Percentiles rank a stretch among this genome's conserved stretches.
Evolutionary conservation across 2,329 filamentous ascomycete genomes (phyloP).

Genomic region (Cladorrhinum sp.): DNA sequence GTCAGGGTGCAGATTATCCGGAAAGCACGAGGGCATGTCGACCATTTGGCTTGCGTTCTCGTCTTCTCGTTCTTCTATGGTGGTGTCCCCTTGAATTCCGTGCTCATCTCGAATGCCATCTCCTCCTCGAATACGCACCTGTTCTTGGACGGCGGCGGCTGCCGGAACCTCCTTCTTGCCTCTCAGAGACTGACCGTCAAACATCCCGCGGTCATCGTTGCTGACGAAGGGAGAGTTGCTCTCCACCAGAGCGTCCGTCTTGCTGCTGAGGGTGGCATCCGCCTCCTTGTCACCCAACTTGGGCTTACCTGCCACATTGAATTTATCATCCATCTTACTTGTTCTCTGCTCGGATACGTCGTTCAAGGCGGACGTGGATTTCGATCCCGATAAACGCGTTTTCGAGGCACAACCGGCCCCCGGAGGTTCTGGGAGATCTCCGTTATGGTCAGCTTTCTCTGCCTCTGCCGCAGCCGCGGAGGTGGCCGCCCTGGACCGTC

Average conservation of each 20-base stretch:
- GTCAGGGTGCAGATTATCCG: not conserved
- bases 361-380: not conserved
- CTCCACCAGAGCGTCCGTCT: too few species aligned
- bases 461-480: too few species aligned
- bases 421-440: not conserved
- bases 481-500: not conserved
- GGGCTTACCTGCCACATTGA: too few species aligned
- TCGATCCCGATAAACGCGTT: not conserved
- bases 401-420: not conserved
- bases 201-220: too few species aligned
- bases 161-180: too few species aligned
- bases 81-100: not conserved
- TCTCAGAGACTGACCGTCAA: too few species aligned
- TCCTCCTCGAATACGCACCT: too few species aligned
- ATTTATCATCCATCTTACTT: not conserved
- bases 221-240: too few species aligned
- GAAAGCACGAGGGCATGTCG: not conserved
- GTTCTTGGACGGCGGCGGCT: too few species aligned
- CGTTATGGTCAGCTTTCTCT: not conserved
- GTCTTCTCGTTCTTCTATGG: not conserved
- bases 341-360: not conserved
- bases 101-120: not conserved
- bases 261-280: too few species aligned
- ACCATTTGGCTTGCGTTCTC: not conserved
- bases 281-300: not conserved